Percentiles rank a stretch among this genome's conserved stretches.
phyloP scores from a whole-genome alignment of 495 filamentous ascomycete species.

The Penicillium canariense region DNA sequence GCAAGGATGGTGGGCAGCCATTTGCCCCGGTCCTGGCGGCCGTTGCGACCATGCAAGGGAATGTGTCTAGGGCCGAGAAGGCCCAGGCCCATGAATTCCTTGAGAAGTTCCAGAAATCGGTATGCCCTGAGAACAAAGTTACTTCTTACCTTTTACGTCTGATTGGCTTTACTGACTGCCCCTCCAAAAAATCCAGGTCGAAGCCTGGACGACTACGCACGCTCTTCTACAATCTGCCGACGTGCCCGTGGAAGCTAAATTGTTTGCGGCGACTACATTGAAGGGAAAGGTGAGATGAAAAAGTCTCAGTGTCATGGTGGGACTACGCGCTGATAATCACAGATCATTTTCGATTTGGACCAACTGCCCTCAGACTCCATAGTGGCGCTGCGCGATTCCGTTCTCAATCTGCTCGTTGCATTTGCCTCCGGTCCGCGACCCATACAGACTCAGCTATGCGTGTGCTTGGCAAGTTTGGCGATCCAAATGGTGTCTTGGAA shows the following conservation, averaged over 20 bases:
- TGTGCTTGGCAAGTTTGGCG: constrained; percentile 88
- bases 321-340: constrained; percentile 23
- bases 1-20: constrained; percentile 61
- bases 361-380: constrained; percentile 79
- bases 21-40: constrained; percentile 85
- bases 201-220: constrained; percentile 88
- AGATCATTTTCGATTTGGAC: constrained; percentile 82
- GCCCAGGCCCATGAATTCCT: constrained; percentile 85
- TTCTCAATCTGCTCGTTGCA: constrained; percentile 71
- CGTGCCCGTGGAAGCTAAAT: constrained; percentile 74
- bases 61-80: constrained; percentile 78
- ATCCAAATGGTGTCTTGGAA: constrained; percentile 98
- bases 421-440: constrained; percentile 84
- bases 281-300: constrained; percentile 82
- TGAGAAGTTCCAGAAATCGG: constrained; percentile 97
- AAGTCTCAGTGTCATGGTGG: background rate
- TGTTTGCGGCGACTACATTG: constrained; percentile 95
- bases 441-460: constrained; percentile 89
- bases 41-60: constrained; percentile 84
- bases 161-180: background rate
- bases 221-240: constrained; percentile 73
- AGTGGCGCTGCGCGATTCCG: constrained; percentile 72
- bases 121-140: constrained; percentile 44
- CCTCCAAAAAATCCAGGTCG: constrained; percentile 50
- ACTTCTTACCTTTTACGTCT: constrained; percentile 9